Evolutionary conservation across 2,329 filamentous ascomycete species (phyloP), one percentile per base, ranked within the genome.

Genomic region (Verticillium nubilum): DNA sequence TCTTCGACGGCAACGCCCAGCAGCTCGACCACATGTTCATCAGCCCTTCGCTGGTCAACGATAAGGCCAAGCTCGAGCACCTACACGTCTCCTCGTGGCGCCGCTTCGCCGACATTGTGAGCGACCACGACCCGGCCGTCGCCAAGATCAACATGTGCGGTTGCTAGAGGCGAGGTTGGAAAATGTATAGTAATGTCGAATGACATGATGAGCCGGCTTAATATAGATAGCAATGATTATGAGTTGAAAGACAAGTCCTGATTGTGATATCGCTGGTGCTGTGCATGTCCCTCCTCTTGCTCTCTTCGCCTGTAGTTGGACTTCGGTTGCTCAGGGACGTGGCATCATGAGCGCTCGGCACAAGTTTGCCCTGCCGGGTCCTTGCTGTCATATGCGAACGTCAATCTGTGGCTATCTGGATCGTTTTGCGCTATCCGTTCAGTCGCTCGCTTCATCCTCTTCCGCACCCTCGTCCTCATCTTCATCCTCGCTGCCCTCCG

Each of bases 71-170:
- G 66, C 84, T 85, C 64, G 85, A 90, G 77, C 87, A 91, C 71
- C 68, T 91, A 27, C 88, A 91, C 73, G 75, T 90, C 57, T 91
- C 90, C 70, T 86, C 86, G 3, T 91, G 88, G 88, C 79, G 83
- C 56, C 73, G 76, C 29, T 79, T 72, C 61, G 79, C 76, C 29
- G 82, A 82, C 58, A 77, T 83, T 70, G 80, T 84, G 25, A 87
- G 82, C 57, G 88, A 91, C 69, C 88, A 91, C 68, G 88, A 91
- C 67, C 88, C 88, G 0, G 86, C 81, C 53, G 81, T 91, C 17
- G 87, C 83, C 3, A 77, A 74, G 71, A 74, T 91, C 60, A 79
- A 89, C 69, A 71, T 90, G 4, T 91, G 86, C 60, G 71, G 70
- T 3, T 72, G 70, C 29, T 67, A 62, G 25, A 54, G 52, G 25